Evolutionary conservation across 495 filamentous ascomycete species (phyloP).

Genomic region (Haplographium delicatum): DNA sequence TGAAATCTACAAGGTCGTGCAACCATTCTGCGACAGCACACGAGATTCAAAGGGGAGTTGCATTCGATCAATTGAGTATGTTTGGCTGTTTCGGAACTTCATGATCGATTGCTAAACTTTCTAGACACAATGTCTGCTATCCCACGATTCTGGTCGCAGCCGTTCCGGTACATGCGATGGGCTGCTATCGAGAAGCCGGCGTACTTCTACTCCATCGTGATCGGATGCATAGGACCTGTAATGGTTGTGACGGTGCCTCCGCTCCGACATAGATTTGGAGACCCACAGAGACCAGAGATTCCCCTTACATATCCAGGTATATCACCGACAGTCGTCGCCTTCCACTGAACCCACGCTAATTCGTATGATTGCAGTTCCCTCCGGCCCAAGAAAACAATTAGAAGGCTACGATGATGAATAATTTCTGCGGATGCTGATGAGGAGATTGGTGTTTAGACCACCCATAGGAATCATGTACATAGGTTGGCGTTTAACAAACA

Average conservation of each 20-base stretch:
- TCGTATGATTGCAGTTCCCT: conserved; percentile 15
- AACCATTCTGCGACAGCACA: conserved; percentile 6
- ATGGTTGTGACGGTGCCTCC: conserved; percentile 63
- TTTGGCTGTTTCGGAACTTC: background rate
- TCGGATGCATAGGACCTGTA: conserved; percentile 69
- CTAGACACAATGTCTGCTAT: conserved; percentile 47
- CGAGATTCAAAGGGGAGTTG: background rate
- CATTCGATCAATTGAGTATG: conserved; percentile 16
- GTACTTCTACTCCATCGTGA: conserved; percentile 73
- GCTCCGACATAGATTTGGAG: conserved; percentile 61
- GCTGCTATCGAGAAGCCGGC: conserved; percentile 80
- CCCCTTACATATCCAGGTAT: conserved; percentile 88
- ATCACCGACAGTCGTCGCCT: background rate
- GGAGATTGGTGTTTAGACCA: background rate
- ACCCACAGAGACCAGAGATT: conserved; percentile 58
- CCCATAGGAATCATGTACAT: background rate
- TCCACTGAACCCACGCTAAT: background rate
- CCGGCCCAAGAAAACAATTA: conserved; percentile 21
- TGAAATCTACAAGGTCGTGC: background rate
- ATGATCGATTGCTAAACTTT: background rate
- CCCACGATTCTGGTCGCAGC: conserved; percentile 77
- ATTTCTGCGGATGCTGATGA: background rate
- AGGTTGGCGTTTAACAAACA: conserved; percentile 5
- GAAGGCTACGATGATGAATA: conserved; percentile 24
- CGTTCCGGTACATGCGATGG: conserved; percentile 81